Conservation (phyloP, 139 green algal genomes). For the Ostreobium quekettii region DNA sequence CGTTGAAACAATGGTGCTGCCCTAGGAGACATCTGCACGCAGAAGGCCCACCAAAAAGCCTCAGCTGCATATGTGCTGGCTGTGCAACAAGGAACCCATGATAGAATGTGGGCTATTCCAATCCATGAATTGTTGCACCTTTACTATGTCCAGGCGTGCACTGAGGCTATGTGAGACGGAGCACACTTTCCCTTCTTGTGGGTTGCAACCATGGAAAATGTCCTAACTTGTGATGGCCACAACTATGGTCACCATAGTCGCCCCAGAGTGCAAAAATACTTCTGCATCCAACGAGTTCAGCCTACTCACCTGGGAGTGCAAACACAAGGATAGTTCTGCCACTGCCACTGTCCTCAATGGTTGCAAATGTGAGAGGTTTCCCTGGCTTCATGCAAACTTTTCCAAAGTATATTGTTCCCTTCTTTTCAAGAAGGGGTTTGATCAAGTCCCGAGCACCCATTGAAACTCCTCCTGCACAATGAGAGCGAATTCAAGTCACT, state of each 20-base stretch:
- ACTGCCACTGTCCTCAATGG: conserved; percentile 33
- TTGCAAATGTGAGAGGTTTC: conserved; percentile 95
- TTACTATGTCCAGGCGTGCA: too few species aligned
- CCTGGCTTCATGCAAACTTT: conserved; percentile 89
- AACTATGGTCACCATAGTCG: too few species aligned
- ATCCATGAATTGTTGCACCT: too few species aligned
- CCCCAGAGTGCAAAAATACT: too few species aligned
- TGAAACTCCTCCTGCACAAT: conserved; percentile 78
- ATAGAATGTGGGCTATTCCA: too few species aligned
- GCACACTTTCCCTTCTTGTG: too few species aligned
- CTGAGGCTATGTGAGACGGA: too few species aligned
- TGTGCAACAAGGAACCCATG: too few species aligned
- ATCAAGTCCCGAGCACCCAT: conserved; percentile 94
- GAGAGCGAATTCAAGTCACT: not conserved
- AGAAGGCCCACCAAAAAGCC: too few species aligned
- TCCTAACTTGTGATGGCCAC: not conserved
- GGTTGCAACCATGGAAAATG: not conserved
- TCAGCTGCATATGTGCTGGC: too few species aligned
- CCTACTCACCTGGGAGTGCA: conserved; percentile 52
- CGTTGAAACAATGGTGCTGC: not conserved
- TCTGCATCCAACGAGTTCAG: too few species aligned
- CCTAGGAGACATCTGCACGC: too few species aligned
- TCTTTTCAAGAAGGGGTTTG: conserved; percentile 80
- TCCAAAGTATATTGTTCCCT: conserved; percentile 87
- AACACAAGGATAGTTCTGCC: conserved; percentile 54